Conservation (phyloP, 306 rosid genomes). For the Cicer arietinum region DNA sequence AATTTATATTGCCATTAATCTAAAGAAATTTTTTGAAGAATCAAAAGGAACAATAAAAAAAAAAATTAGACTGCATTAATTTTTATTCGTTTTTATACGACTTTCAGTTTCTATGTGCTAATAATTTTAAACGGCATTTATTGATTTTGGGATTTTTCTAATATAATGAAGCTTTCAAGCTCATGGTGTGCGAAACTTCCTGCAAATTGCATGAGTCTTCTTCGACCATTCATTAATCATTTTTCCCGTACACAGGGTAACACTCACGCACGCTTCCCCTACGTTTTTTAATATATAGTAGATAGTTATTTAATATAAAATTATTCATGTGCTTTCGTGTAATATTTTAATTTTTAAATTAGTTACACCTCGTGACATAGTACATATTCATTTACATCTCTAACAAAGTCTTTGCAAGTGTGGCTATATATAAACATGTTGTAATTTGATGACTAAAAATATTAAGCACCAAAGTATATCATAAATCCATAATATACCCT, state of each 20-base stretch:
- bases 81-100: neutral
- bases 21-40: too few species aligned
- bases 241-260: neutral
- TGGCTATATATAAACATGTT: neutral
- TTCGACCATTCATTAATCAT: neutral
- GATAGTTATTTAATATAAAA: neutral
- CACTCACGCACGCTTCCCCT: too few species aligned
- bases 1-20: too few species aligned
- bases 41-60: too few species aligned
- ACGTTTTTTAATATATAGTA: too few species aligned
- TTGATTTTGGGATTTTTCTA: neutral
- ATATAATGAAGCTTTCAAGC: neutral
- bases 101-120: constrained; percentile 12
- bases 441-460: neutral
- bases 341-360: neutral
- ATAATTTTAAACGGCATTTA: neutral
- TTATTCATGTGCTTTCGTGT: neutral
- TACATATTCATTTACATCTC: neutral
- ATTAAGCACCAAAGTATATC: neutral
- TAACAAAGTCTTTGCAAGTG: neutral
- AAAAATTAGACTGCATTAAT: neutral
- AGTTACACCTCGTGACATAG: neutral
- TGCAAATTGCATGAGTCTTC: neutral
- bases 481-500: neutral
- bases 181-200: constrained; percentile 10